Base-by-base conservation (phyloP, 805 yeast species). In the Zygosaccharomyces lentus region DNA sequence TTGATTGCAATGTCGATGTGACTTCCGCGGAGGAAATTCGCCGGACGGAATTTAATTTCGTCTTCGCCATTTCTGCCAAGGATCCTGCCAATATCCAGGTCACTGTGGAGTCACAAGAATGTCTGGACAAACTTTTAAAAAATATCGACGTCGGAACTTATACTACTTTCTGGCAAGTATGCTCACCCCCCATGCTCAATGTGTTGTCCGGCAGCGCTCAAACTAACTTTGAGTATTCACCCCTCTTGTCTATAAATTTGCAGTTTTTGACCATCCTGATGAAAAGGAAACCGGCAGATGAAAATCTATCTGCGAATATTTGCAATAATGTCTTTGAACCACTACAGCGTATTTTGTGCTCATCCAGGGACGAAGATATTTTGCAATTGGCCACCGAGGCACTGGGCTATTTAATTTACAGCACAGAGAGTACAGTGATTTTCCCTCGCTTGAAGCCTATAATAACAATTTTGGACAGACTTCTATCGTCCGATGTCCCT, bases 381-480 rank as follows among this genome's bases (percentile, higher is more conserved):
- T 62, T 89, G 26, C 96, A 89, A 65, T 69, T 80, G 9, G 82
- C 89, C 2, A 84, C 91, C 0, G 91, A 85, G 49, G 81, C 83
- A 4, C 80, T 85, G 55, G 80, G 81, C 48, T 77, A 76, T 24
- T 64, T 89, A 34, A 66, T 88, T 19, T 63, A 61, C 34, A 72
- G 70, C 39, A 65, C 71, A 1, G 59, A 69, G 3, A 52, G 61
- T 1, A n/a, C 41, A 9, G 48, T 46, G 1, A 48, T 61, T 32
- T 30, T 43, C 2, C 51, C 56, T 4, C 49, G 42, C 21, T 38
- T 59, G 9, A 50, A 43, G 17, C 25, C 46, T 9, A 65, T 77
- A 43, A 73, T 80, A 13, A 68, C 74, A 2, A 71, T 87, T n/a
- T 67, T 93, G 13, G 71, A 74, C 26, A 77, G 81, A 56, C 77